Percentiles rank a stretch among this genome's conserved stretches.
These are phyloP conservation scores for Euphorbia corollata DNA, from an alignment of 441 rosid species.

Conservation along the genomic window DNA sequence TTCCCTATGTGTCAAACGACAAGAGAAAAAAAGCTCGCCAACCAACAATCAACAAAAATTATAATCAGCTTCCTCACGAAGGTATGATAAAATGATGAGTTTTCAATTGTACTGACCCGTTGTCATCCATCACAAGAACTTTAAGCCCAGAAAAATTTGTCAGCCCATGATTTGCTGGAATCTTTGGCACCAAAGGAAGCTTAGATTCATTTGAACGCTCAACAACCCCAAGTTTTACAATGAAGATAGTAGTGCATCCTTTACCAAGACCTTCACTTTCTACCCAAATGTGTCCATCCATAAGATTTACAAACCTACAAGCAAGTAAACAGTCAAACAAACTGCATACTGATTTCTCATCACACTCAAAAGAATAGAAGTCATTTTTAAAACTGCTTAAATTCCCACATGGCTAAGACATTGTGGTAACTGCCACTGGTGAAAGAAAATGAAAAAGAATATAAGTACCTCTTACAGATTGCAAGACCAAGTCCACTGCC, in stretches of 20 bases:
- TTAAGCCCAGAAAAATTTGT: conserved; percentile 68
- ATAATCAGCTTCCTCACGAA: neutral
- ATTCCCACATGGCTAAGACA: neutral
- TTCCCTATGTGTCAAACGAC: neutral
- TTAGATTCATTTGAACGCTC: conserved; percentile 49
- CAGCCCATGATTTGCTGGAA: conserved; percentile 37
- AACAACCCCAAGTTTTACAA: conserved; percentile 64
- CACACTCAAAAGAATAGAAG: neutral
- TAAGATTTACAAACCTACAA: conserved; percentile 83
- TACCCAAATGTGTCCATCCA: conserved; percentile 95
- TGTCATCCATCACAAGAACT: conserved; percentile 89
- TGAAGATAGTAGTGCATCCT: conserved; percentile 72
- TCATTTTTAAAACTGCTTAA: neutral
- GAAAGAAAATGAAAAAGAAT: neutral
- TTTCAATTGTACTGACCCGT: conserved; percentile 47
- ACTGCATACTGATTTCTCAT: neutral
- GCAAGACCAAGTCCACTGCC: conserved; percentile 99
- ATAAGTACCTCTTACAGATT: conserved; percentile 79
- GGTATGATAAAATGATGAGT: conserved; percentile 9
- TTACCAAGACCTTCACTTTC: conserved; percentile 92
- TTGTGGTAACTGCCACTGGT: no score
- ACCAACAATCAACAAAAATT: neutral
- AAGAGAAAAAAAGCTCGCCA: neutral
- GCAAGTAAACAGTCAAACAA: conserved; percentile 15
- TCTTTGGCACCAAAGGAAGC: conserved; percentile 35